A percentile compares a stretch with the other conserved stretches of the same genome.
Evolutionary conservation across 202 grass and related monocot genomes (phyloP).

Genomic region (Setaria viridis): DNA sequence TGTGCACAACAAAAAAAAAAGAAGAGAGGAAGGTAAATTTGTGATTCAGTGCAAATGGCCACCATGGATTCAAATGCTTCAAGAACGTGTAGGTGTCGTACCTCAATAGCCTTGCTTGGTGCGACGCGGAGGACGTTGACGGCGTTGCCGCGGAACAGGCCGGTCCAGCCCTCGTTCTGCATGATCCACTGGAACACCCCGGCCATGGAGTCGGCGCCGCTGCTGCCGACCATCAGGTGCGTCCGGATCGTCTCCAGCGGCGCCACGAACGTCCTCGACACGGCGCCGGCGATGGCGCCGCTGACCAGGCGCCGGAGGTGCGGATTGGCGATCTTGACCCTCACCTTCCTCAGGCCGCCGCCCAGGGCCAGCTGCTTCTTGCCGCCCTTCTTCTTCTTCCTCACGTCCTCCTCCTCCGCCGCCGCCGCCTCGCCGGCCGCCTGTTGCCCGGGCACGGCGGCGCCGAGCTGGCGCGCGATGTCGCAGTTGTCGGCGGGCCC

Average conservation of each 20-base stretch:
- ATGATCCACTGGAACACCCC: constrained; percentile 74
- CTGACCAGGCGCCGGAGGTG: constrained; percentile 73
- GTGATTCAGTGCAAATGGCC: neutral
- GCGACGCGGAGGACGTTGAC: constrained; percentile 84
- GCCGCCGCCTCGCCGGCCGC: neutral
- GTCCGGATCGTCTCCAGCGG: constrained; percentile 90
- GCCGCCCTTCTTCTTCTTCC: neutral
- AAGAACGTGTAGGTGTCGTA: neutral
- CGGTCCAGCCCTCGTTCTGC: constrained; percentile 71
- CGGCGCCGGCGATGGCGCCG: constrained; percentile 76
- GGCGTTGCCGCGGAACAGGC: constrained; percentile 85
- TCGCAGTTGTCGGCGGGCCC: constrained; percentile 21
- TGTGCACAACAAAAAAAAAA: constrained; percentile 38
- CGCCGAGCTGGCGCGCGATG: constrained; percentile 17
- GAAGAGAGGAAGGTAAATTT: neutral
- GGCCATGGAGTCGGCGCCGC: constrained; percentile 48
- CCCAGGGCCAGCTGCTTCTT: neutral
- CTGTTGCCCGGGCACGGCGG: neutral
- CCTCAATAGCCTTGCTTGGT: constrained; percentile 93
- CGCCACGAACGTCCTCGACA: constrained; percentile 84
- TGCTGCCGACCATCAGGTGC: constrained; percentile 85
- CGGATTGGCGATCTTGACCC: constrained; percentile 67
- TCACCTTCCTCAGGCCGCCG: constrained; percentile 32
- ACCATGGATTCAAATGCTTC: neutral
- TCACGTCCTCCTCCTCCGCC: neutral